Percentiles rank a stretch among this genome's conserved stretches.
phyloP scores from a whole-genome alignment of 192 early-diverging fungal species.

The Entomortierella lignicola region DNA sequence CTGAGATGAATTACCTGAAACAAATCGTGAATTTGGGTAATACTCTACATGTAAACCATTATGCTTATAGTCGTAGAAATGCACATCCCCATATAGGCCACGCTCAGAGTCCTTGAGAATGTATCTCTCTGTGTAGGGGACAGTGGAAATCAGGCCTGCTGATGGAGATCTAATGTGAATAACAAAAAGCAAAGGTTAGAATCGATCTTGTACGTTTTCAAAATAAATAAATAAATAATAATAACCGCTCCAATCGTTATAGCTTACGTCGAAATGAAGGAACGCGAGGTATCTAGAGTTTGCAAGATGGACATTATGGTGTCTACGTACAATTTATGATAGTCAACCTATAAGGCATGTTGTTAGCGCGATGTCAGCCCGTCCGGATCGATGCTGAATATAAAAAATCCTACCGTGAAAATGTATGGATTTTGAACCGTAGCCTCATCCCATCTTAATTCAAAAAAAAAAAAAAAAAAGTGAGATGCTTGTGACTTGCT shows the following conservation, averaged over 20 bases:
- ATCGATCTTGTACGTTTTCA: too few species aligned
- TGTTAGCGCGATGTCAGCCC: too few species aligned
- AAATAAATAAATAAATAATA: too few species aligned
- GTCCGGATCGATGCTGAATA: background rate
- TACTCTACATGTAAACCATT: slow-evolving; percentile 40
- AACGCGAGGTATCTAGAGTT: slow-evolving; percentile 11
- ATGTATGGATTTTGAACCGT: slow-evolving; percentile 24
- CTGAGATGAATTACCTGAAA: slow-evolving; percentile 23
- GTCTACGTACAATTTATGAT: slow-evolving; percentile 35
- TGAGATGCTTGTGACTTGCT: too few species aligned
- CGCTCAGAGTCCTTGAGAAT: slow-evolving; percentile 21
- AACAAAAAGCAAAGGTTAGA: background rate
- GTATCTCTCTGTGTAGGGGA: slow-evolving; percentile 36
- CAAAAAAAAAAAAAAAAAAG: too few species aligned
- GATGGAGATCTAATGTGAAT: slow-evolving; percentile 25
- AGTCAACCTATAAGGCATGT: slow-evolving; percentile 25
- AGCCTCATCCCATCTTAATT: slow-evolving; percentile 41
- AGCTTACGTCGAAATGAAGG: slow-evolving; percentile 37
- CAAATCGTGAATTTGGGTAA: slow-evolving; percentile 40
- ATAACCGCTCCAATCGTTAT: too few species aligned
- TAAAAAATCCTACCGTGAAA: slow-evolving; percentile 22
- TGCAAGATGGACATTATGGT: slow-evolving; percentile 24
- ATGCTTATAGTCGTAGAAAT: slow-evolving; percentile 54
- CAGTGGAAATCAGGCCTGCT: slow-evolving; percentile 27
- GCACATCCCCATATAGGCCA: slow-evolving; percentile 39